phyloP scores from a whole-genome alignment of 768 basidiomycete species.

The Tricholoma bakamatsutake region DNA sequence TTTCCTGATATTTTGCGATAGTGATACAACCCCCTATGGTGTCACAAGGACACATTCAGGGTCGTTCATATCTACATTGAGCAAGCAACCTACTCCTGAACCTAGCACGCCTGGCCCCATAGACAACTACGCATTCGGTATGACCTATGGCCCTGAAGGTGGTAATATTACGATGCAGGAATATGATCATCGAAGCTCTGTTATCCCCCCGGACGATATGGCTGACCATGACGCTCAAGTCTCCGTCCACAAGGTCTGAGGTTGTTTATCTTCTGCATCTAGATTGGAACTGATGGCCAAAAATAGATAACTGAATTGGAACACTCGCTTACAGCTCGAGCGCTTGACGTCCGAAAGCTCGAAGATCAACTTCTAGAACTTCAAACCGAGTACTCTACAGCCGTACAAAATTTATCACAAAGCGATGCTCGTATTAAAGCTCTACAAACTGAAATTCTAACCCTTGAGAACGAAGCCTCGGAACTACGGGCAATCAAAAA shows the following conservation, averaged over 20 bases:
- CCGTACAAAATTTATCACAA: slow-evolving; percentile 16
- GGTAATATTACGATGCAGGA: not conserved
- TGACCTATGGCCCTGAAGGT: not conserved
- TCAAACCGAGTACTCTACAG: slow-evolving; percentile 11
- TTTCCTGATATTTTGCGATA: not conserved
- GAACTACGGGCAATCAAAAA: slow-evolving; percentile 13
- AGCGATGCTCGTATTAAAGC: slow-evolving; percentile 20
- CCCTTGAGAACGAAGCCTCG: slow-evolving; percentile 12
- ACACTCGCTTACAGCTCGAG: slow-evolving; percentile 11
- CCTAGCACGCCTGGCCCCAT: slow-evolving; percentile 26
- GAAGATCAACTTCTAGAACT: slow-evolving; percentile 16
- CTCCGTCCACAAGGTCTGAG: slow-evolving; percentile 4
- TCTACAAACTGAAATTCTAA: slow-evolving; percentile 16
- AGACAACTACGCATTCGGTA: not conserved
- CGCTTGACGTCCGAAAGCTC: slow-evolving; percentile 12
- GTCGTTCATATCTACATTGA: slow-evolving; percentile 38
- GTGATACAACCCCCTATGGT: slow-evolving; percentile 4
- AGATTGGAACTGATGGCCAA: slow-evolving; percentile 4
- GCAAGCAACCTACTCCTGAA: slow-evolving; percentile 47
- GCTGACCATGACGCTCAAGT: not conserved
- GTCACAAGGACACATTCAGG: slow-evolving; percentile 40
- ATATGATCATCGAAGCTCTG: not conserved
- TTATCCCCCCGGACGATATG: not conserved
- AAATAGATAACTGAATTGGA: slow-evolving; percentile 14
- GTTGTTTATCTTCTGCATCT: not conserved